A percentile compares a stretch with the other conserved stretches of the same genome.
phyloP scores from a whole-genome alignment of 176 grass and related monocot genomes.

The Triticum turgidum region DNA sequence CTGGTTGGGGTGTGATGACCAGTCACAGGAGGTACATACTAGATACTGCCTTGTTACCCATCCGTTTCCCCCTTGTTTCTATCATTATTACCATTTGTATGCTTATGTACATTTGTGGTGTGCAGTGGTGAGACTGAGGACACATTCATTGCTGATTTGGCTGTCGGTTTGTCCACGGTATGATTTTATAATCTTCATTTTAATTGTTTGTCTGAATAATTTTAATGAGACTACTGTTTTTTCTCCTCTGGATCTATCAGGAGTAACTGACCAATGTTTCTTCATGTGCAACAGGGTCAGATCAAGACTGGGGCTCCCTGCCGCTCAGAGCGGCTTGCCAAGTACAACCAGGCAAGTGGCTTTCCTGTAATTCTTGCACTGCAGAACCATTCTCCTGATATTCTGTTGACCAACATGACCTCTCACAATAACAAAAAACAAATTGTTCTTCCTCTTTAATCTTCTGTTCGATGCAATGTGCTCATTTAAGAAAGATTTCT shows the following conservation, averaged over 20 bases:
- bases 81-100: not conserved
- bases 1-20: conserved; percentile 91
- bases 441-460: no score
- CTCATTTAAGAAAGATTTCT: no score
- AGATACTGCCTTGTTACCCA: not conserved
- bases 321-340: conserved; percentile 91
- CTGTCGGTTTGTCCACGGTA: conserved; percentile 86
- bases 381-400: not conserved
- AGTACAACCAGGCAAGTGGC: conserved; percentile 81
- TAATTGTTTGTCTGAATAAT: not conserved
- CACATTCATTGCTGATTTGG: conserved; percentile 93
- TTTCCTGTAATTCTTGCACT: not conserved
- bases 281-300: conserved; percentile 68
- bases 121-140: conserved; percentile 89
- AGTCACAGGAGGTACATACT: conserved; percentile 73
- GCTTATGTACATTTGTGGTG: not conserved
- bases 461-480: no score
- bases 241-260: no score
- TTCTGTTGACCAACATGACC: no score
- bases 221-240: no score
- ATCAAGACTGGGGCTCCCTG: conserved; percentile 95
- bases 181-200: not conserved
- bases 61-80: not conserved
- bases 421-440: no score
- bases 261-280: not conserved